Percentiles rank a stretch among this genome's conserved stretches.
phyloP scores from a whole-genome alignment of 192 early-diverging fungal species.

The Kickxella alabastrina region DNA sequence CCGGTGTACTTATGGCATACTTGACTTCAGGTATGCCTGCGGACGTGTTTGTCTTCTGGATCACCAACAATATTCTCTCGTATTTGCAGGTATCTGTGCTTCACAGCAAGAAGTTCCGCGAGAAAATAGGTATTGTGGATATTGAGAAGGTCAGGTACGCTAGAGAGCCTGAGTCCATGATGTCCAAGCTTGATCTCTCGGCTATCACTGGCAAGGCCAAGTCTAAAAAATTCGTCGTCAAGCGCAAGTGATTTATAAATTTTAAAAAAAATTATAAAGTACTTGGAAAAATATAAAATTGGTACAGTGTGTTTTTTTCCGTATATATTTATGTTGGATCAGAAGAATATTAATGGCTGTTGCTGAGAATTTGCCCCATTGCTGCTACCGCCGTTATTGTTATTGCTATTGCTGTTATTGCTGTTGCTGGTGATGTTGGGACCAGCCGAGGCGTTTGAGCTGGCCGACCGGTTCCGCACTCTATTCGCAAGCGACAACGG shows the following conservation, averaged over 20 bases:
- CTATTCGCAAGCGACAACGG: neutral
- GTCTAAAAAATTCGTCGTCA: slow-evolving; percentile 16
- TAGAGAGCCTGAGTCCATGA: slow-evolving; percentile 6
- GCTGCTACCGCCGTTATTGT: neutral
- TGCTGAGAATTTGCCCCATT: too few species aligned
- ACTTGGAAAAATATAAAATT: too few species aligned
- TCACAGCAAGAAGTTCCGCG: slow-evolving; percentile 56
- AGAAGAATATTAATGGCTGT: too few species aligned
- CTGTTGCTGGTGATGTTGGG: slow-evolving; percentile 1
- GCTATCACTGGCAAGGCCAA: slow-evolving; percentile 9
- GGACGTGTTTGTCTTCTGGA: slow-evolving; percentile 81
- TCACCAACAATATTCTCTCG: slow-evolving; percentile 70
- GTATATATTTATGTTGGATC: too few species aligned
- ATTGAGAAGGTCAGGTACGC: slow-evolving; percentile 26
- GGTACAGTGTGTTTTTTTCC: slow-evolving; percentile 1
- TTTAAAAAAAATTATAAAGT: slow-evolving; percentile 5
- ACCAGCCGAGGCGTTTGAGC: neutral
- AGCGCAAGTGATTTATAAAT: slow-evolving; percentile 15
- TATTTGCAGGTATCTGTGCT: slow-evolving; percentile 67
- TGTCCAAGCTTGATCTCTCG: slow-evolving; percentile 13
- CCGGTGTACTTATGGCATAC: slow-evolving; percentile 44
- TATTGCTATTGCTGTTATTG: neutral
- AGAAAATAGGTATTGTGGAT: slow-evolving; percentile 58
- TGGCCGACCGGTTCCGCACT: too few species aligned
- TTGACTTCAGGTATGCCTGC: slow-evolving; percentile 55